Evolutionary conservation across 192 early-diverging fungal genomes (phyloP).

Genomic region (Haplosporangium gracile): DNA sequence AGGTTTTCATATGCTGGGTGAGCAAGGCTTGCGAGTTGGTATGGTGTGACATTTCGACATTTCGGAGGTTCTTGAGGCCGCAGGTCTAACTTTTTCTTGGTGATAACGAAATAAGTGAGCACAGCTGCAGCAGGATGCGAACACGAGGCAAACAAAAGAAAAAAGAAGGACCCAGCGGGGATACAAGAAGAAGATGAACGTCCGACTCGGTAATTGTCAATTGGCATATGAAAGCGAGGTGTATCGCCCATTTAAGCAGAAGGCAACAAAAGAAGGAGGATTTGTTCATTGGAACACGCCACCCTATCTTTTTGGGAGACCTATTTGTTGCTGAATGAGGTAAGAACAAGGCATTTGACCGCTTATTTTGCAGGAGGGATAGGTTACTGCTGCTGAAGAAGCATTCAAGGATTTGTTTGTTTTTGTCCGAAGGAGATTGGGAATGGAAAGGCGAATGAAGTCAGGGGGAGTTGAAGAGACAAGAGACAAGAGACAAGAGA

Average conservation of each 20-base stretch:
- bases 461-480: no score
- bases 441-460: background rate
- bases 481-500: no score
- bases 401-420: background rate
- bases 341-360: no score
- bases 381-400: background rate
- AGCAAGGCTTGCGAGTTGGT: no score
- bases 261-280: background rate
- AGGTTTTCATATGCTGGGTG: no score
- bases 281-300: background rate
- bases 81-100: background rate
- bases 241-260: no score
- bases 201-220: background rate
- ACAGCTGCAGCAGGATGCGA: background rate
- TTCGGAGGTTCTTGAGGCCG: no score
- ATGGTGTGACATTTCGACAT: no score
- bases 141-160: background rate
- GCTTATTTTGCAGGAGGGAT: background rate
- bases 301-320: background rate
- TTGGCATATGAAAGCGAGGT: background rate
- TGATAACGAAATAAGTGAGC: background rate
- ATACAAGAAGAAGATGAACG: background rate
- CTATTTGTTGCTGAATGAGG: no score
- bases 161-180: background rate
- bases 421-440: background rate